Conservation (phyloP, 352 stramenopile genomes). For the Pythium rishiriense region DNA sequence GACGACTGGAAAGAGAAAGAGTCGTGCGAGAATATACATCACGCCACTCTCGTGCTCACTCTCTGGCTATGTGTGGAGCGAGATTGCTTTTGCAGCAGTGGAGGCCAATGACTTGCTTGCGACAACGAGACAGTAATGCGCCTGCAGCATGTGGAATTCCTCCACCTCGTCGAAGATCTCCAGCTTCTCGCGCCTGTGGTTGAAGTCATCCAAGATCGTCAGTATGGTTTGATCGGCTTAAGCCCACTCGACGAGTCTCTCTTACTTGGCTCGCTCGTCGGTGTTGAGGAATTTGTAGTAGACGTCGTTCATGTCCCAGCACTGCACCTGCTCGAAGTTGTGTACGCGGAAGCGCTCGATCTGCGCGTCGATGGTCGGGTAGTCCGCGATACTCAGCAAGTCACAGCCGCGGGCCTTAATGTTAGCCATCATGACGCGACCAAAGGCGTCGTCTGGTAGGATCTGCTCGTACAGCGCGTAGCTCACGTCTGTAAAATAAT, state of each 20-base stretch:
- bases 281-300: constrained; percentile 89
- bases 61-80: constrained; percentile 16
- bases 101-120: constrained; percentile 22
- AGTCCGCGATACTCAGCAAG: constrained; percentile 82
- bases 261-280: constrained; percentile 65
- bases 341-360: constrained; percentile 69
- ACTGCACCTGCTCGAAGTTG: constrained; percentile 69
- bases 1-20: constrained; percentile 12
- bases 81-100: constrained; percentile 22
- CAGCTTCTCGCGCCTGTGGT: constrained; percentile 67
- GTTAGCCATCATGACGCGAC: constrained; percentile 90
- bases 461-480: constrained; percentile 93
- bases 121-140: constrained; percentile 88
- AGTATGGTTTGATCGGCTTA: background rate
- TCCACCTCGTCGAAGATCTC: constrained; percentile 94
- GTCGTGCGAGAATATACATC: constrained; percentile 5
- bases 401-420: constrained; percentile 90
- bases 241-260: background rate
- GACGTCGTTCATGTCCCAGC: constrained; percentile 91
- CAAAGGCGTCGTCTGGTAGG: constrained; percentile 87
- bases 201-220: background rate
- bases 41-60: background rate
- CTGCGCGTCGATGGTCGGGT: constrained; percentile 75
- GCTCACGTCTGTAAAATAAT: constrained; percentile 71
- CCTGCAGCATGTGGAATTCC: constrained; percentile 91